These are phyloP conservation scores for Schoenoplectus tabernaemontani DNA, from an alignment of 202 grass and related monocot species.

Conservation along the genomic window DNA sequence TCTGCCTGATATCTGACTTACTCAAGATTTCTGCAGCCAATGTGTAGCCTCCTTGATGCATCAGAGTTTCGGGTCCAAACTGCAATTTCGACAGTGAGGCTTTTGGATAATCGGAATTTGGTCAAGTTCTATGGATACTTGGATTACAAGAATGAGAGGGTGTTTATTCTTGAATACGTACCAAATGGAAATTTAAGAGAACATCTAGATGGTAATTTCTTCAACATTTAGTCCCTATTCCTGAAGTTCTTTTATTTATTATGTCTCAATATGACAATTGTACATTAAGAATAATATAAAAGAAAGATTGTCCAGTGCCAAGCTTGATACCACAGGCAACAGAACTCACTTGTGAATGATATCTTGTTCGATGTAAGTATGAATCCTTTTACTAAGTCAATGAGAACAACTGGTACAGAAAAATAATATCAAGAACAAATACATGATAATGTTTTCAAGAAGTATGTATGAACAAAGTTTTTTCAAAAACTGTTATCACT, in stretches of 20 bases:
- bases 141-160: background rate
- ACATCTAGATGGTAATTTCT: conserved; percentile 5
- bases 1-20: background rate
- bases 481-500: background rate
- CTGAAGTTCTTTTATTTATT: too few relatives aligned
- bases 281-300: background rate
- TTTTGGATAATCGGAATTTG: background rate
- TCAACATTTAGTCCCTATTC: too few relatives aligned
- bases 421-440: background rate
- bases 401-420: background rate
- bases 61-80: background rate
- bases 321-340: background rate
- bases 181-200: conserved; percentile 2
- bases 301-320: background rate
- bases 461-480: background rate
- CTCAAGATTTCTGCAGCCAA: background rate
- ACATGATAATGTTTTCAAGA: background rate
- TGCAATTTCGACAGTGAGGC: background rate
- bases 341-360: background rate
- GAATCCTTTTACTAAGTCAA: background rate
- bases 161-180: background rate
- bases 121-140: conserved; percentile 3
- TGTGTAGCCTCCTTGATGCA: background rate
- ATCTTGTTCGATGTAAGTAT: background rate
- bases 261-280: background rate